Base-by-base conservation (phyloP, 2,329 filamentous ascomycete genomes). In the Trichoderma harzianum region DNA sequence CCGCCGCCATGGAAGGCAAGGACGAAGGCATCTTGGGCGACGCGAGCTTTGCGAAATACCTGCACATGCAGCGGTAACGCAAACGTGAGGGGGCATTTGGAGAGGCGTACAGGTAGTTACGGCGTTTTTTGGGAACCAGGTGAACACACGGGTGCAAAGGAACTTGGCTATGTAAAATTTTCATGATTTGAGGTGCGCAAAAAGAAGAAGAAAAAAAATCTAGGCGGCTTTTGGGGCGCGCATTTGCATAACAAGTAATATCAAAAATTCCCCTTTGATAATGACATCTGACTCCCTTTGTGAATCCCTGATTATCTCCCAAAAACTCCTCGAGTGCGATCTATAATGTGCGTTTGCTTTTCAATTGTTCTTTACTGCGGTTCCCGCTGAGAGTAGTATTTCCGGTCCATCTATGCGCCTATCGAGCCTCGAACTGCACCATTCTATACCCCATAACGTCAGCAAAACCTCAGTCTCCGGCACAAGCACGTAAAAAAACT, bases 351-450 rank as follows among this genome's bases (percentile, higher is more conserved):
- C 16, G 32, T 43, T 51, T 34, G 26, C 14, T 32, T 67, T 36
- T 61, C 7, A 7, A 47, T 36, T 10, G 8, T 43, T 26, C 58
- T 28, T 26, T 24, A 18, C 10, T 12, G 3, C 26, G 21, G 6
- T 3, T 39, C 28, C 70, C 60, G 24, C 14, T 21, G 11, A 70
- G 14, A 18, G 51, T 34, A 14, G 32, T 34, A 10, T 55, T 28
- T 18, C 21, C 34, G 32, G 18, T 60, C 16, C 18, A 5, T 47
- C 30, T 21, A 53, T 11, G 11, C 43, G 28, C 36, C 32, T 62
- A 98, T 83, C 95, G 90, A 66, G 96, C 96, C 86, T 99, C 95
- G 79, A 99, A 98, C 84, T 99, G 96, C 66, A 98, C 95, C 95
- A 98, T 98, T 79, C 95, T 97, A 72, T 16, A 60, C 30, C 51